A percentile compares a stretch with the other conserved stretches of the same genome.
Conservation (phyloP, 805 yeast genomes). For the Candida ulmi region DNA sequence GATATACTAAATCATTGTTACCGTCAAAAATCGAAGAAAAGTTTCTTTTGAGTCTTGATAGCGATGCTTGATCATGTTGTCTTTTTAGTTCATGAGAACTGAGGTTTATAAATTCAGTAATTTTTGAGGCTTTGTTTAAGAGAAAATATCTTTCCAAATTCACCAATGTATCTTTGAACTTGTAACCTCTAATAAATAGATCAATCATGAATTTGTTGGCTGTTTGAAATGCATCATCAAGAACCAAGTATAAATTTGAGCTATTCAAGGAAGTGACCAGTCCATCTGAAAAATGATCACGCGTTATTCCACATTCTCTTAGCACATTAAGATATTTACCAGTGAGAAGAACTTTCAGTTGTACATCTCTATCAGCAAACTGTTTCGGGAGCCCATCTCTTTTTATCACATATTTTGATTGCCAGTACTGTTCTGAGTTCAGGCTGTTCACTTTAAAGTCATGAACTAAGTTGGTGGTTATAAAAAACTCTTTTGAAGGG, state of each 20-base stretch:
- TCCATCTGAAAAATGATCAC: slow-evolving; percentile 15
- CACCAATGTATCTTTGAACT: slow-evolving; percentile 40
- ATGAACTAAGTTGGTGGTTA: slow-evolving; percentile 32
- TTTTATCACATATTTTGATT: slow-evolving; percentile 66
- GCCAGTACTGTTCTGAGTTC: slow-evolving; percentile 63
- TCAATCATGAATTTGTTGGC: slow-evolving; percentile 61
- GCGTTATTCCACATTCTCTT: slow-evolving; percentile 47
- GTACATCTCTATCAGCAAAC: slow-evolving; percentile 46
- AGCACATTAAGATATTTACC: slow-evolving; percentile 82
- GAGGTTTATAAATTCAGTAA: slow-evolving; percentile 46
- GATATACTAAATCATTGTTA: slow-evolving; percentile 19
- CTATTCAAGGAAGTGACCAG: slow-evolving; percentile 30
- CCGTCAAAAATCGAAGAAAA: slow-evolving; percentile 12
- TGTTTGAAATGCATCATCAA: slow-evolving; percentile 55
- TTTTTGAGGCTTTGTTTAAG: slow-evolving; percentile 42
- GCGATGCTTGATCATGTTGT: slow-evolving; percentile 24
- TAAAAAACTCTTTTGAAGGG: slow-evolving; percentile 75
- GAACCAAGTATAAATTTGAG: slow-evolving; percentile 44
- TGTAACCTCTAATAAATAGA: slow-evolving; percentile 56
- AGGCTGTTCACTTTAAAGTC: slow-evolving; percentile 22
- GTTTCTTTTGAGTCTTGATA: slow-evolving; percentile 28
- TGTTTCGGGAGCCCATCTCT: slow-evolving; percentile 71
- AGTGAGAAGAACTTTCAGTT: slow-evolving; percentile 64
- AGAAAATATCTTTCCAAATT: slow-evolving; percentile 55
- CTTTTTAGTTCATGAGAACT: slow-evolving; percentile 50